Evolutionary conservation across 345 rosid genomes (phyloP).

Genomic region (Zanthoxylum bungeanum): DNA sequence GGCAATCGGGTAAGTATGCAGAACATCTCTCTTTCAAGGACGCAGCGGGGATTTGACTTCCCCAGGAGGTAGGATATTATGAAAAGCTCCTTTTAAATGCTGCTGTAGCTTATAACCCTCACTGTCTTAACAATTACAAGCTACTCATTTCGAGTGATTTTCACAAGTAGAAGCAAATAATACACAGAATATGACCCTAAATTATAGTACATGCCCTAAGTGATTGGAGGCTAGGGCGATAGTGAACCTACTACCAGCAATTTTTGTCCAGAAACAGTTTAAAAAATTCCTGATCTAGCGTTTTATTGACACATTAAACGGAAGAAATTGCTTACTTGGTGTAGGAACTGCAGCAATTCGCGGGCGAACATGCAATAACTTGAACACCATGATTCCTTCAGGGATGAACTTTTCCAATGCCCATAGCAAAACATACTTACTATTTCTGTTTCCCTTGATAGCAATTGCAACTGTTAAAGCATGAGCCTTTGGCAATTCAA

Average conservation of each 20-base stretch:
- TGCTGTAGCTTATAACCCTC: neutral
- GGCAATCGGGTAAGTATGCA: no score
- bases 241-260: neutral
- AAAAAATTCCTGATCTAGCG: neutral
- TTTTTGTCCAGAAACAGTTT: neutral
- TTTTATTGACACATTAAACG: neutral
- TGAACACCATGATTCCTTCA: constrained; percentile 50
- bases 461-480: constrained; percentile 57
- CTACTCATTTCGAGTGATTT: no score
- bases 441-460: constrained; percentile 56
- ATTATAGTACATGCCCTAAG: neutral
- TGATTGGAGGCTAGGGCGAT: neutral
- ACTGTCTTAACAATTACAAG: no score
- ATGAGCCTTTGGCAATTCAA: constrained; percentile 35
- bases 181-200: neutral
- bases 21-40: no score
- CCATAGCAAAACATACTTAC: constrained; percentile 53
- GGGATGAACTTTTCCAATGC: constrained; percentile 52
- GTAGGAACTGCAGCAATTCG: constrained; percentile 65
- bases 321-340: constrained; percentile 56
- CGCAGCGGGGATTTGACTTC: no score
- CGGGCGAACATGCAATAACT: constrained; percentile 66
- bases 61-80: no score
- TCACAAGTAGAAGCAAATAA: neutral
- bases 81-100: neutral